Evolutionary conservation across 75 land plant genomes (phyloP).

Genomic region (Pseudotsuga menziesii): DNA sequence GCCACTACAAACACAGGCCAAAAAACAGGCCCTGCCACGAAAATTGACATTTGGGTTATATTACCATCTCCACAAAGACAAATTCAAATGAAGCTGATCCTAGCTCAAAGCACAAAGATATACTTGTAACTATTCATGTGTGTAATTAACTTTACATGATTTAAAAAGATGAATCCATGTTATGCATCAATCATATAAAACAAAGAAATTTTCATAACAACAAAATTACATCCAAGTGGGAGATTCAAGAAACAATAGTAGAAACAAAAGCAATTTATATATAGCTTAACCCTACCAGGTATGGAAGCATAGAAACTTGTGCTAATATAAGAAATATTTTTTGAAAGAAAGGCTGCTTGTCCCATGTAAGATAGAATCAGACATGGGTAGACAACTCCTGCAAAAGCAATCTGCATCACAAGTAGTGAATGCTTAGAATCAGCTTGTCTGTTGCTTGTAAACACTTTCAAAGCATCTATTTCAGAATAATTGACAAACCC

Average conservation of each 20-base stretch:
- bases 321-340: constrained; percentile 27
- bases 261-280: background rate
- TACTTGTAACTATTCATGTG: background rate
- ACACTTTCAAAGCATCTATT: constrained; percentile 1
- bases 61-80: background rate
- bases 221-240: background rate
- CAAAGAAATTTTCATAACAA: background rate
- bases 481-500: constrained; percentile 44
- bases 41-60: background rate
- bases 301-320: constrained; percentile 71
- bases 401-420: constrained; percentile 71
- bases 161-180: background rate
- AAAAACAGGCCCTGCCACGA: constrained; percentile 51
- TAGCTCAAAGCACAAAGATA: background rate
- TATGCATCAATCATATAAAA: background rate
- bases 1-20: constrained; percentile 82
- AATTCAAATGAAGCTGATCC: background rate
- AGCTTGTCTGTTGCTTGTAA: background rate
- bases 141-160: background rate
- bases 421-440: background rate
- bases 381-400: constrained; percentile 76
- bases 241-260: background rate
- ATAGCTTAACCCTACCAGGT: constrained; percentile 48
- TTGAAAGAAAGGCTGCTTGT: constrained; percentile 86
- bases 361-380: constrained; percentile 85